Evolutionary conservation across 2,329 filamentous ascomycete species (phyloP).

Genomic region (Diaporthe batatas): DNA sequence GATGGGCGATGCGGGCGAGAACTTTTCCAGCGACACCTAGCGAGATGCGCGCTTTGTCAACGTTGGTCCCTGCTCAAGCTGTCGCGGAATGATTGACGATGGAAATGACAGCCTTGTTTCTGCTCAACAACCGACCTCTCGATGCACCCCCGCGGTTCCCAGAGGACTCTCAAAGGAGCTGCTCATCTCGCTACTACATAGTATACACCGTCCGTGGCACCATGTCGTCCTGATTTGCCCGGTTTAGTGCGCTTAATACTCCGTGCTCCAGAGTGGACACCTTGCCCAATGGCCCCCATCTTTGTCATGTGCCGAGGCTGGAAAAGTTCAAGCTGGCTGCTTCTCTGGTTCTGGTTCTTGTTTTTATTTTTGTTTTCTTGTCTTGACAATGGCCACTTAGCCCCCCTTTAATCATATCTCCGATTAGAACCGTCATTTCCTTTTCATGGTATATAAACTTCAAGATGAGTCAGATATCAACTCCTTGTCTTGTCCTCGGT

Average conservation of each 20-base stretch:
- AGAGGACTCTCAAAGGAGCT: neutral
- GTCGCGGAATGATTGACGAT: conserved; percentile 32
- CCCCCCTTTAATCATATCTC: conserved; percentile 6
- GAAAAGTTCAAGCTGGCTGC: conserved; percentile 4
- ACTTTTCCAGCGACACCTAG: conserved; percentile 26
- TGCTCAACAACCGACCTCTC: neutral
- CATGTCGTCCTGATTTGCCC: conserved; percentile 7
- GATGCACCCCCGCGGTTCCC: too few species aligned
- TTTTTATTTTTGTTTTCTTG: neutral
- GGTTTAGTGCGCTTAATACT: conserved; percentile 1
- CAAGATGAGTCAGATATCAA: conserved; percentile 21
- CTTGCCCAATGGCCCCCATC: too few species aligned
- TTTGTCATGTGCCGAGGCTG: conserved; percentile 9
- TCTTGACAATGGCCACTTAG: neutral
- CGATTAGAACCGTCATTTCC: conserved; percentile 12
- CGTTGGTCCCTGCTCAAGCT: conserved; percentile 14
- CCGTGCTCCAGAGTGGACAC: conserved; percentile 2
- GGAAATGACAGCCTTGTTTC: conserved; percentile 23
- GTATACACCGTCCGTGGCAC: conserved; percentile 21
- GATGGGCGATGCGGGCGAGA: conserved; percentile 23
- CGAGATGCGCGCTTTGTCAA: conserved; percentile 10
- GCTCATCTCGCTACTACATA: conserved; percentile 35
- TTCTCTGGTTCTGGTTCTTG: too few species aligned
- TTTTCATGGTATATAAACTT: conserved; percentile 25
- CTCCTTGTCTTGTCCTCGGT: conserved; percentile 15